A percentile compares a stretch with the other conserved stretches of the same genome.
These are phyloP conservation scores for Capronia coronata DNA, from an alignment of 2,329 filamentous ascomycete species.

Conservation along the genomic window DNA sequence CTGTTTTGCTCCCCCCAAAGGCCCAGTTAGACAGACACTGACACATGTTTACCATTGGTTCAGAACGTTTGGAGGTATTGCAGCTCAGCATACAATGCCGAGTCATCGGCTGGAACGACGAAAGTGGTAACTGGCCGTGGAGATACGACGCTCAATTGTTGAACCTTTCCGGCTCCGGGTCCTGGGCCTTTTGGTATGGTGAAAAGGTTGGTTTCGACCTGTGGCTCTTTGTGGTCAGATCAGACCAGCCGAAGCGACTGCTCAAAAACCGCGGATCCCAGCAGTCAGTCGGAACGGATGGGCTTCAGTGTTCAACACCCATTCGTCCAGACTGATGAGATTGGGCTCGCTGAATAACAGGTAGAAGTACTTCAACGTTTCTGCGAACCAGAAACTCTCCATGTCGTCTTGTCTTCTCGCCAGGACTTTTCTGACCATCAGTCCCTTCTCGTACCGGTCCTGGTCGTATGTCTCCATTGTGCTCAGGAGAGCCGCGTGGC, in stretches of 20 bases:
- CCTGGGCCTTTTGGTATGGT: too few relatives aligned
- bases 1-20: too few relatives aligned
- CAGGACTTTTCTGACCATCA: constrained; percentile 18
- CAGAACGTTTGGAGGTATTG: constrained; percentile 18
- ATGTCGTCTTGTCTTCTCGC: constrained; percentile 52
- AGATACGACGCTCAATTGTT: constrained; percentile 11
- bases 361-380: constrained; percentile 45
- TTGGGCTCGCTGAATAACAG: constrained; percentile 40
- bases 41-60: neutral
- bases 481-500: constrained; percentile 52
- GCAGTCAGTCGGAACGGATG: constrained; percentile 32
- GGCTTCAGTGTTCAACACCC: constrained; percentile 41
- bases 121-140: constrained; percentile 6
- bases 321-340: constrained; percentile 41
- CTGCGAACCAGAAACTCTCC: constrained; percentile 66
- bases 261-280: constrained; percentile 1
- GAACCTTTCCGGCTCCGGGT: neutral
- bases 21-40: neutral
- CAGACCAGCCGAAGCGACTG: too few relatives aligned
- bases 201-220: neutral
- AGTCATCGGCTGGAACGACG: constrained; percentile 11
- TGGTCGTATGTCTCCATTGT: constrained; percentile 9
- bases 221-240: neutral
- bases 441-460: constrained; percentile 7
- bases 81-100: constrained; percentile 6